Evolutionary conservation across 768 basidiomycete species (phyloP).

Genomic region (Boletus vermiculosoides): DNA sequence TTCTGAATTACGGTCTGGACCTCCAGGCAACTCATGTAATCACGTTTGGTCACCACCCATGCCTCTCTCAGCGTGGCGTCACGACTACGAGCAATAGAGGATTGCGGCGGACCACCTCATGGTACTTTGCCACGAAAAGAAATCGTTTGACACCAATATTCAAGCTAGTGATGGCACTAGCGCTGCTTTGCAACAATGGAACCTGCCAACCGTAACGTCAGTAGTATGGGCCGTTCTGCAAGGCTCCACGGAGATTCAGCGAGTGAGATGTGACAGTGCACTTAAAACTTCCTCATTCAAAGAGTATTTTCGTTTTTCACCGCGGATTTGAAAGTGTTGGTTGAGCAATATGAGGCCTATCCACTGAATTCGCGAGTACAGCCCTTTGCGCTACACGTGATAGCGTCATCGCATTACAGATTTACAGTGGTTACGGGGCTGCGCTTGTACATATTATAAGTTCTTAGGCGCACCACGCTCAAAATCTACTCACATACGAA

Average conservation of each 20-base stretch:
- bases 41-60: conserved; percentile 14
- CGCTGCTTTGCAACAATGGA: not conserved
- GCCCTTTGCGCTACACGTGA: conserved; percentile 2
- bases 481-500: not conserved
- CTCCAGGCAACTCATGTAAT: conserved; percentile 3
- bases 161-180: not conserved
- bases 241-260: not conserved
- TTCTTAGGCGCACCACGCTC: not conserved
- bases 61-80: not conserved
- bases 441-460: not conserved
- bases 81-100: not conserved
- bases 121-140: not conserved
- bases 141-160: not conserved
- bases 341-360: not conserved
- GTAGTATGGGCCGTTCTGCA: not conserved
- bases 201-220: not conserved
- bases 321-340: not conserved
- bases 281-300: not conserved
- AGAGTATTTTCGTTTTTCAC: not conserved
- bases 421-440: not conserved
- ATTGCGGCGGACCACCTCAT: not conserved
- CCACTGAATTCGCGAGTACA: too few species aligned
- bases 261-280: not conserved
- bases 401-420: not conserved
- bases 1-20: not conserved